phyloP scores from a whole-genome alignment of 2,329 filamentous ascomycete genomes.

The Exophiala oligosperma region DNA sequence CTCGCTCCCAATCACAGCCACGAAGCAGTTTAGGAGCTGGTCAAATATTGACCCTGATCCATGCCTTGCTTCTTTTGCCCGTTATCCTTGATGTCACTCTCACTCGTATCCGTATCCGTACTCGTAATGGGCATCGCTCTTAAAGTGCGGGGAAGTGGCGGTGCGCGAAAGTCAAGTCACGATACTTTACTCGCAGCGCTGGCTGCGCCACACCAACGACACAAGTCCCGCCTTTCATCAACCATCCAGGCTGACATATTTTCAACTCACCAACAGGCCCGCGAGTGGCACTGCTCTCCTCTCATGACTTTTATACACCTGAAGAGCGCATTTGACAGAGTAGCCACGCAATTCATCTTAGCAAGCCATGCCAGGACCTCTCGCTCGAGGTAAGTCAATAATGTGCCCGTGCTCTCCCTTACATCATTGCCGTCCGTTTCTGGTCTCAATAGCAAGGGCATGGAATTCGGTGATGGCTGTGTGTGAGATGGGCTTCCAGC shows the following conservation, averaged over 20 bases:
- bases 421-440: conserved; percentile 20
- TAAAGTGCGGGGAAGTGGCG: background rate
- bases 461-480: background rate
- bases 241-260: conserved; percentile 21
- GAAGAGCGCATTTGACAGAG: background rate
- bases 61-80: too few species aligned
- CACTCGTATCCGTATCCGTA: too few species aligned
- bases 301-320: background rate
- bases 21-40: too few species aligned
- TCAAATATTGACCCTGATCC: too few species aligned
- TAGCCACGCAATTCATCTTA: background rate
- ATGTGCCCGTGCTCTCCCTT: conserved; percentile 21
- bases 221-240: background rate
- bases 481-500: too few species aligned
- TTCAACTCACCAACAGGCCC: background rate
- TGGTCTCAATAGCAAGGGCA: background rate
- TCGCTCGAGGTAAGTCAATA: conserved; percentile 47
- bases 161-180: background rate
- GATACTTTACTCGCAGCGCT: background rate
- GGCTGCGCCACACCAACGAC: conserved; percentile 15
- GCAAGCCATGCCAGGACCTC: conserved; percentile 45
- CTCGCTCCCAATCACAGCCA: too few species aligned
- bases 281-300: background rate
- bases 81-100: too few species aligned
- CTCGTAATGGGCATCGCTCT: background rate